Conservation (phyloP, 202 grass and related monocot species). For the Brachypodium distachyon region DNA sequence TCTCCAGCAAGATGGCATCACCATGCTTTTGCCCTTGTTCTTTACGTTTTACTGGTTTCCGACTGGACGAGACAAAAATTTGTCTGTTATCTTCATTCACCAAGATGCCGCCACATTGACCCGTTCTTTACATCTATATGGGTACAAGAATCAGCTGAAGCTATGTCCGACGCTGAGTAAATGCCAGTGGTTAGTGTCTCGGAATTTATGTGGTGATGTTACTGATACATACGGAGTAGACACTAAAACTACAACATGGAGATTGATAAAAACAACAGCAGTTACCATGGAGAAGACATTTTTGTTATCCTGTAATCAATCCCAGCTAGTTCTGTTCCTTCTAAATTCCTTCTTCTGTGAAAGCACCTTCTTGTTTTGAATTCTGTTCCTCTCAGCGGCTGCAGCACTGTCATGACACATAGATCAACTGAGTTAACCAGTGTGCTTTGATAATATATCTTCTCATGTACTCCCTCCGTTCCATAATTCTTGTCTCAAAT, state of each 20-base stretch:
- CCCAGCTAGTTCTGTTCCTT: conserved; percentile 58
- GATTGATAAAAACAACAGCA: not conserved
- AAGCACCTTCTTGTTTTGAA: conserved; percentile 70
- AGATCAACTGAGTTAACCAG: not conserved
- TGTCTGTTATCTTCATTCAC: not conserved
- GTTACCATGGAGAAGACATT: not conserved
- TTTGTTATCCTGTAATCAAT: conserved; percentile 37
- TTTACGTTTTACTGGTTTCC: not conserved
- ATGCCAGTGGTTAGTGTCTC: not conserved
- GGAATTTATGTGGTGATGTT: not conserved
- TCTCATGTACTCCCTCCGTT: no score
- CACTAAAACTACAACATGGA: not conserved
- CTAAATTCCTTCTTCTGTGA: conserved; percentile 90
- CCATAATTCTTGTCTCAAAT: no score
- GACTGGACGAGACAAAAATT: not conserved
- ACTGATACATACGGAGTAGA: not conserved
- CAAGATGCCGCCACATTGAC: conserved; percentile 1
- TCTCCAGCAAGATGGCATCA: conserved; percentile 11
- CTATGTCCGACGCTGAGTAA: conserved; percentile 6
- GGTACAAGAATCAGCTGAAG: not conserved
- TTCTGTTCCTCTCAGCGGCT: conserved; percentile 67
- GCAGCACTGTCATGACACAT: conserved; percentile 49
- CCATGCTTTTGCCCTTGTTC: not conserved
- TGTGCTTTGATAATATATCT: not conserved
- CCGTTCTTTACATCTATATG: conserved; percentile 6